Percentiles rank a stretch among this genome's conserved stretches.
Evolutionary conservation across 2,329 filamentous ascomycete genomes (phyloP).

Genomic region (Hymenoscyphus scutula): DNA sequence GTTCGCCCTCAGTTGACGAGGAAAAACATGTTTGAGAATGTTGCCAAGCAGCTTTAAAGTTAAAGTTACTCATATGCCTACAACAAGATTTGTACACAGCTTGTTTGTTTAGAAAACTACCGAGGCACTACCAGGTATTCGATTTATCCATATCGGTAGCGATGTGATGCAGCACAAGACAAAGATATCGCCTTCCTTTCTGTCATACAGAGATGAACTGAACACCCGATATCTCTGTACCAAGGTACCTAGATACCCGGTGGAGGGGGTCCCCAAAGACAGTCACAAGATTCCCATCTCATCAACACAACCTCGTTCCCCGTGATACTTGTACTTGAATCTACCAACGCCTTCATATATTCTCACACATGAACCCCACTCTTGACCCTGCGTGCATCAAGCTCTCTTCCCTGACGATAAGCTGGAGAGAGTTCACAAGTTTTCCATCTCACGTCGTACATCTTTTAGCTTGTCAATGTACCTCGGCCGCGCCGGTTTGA

Average conservation of each 20-base stretch:
- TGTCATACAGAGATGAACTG: neutral
- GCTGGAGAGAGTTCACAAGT: neutral
- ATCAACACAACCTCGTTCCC: neutral
- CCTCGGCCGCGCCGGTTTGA: neutral
- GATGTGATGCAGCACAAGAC: neutral
- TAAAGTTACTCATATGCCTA: too few species aligned
- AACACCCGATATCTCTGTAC: neutral
- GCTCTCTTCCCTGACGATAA: neutral
- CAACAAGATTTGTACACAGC: too few species aligned
- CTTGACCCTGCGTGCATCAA: neutral
- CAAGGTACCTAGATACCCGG: neutral
- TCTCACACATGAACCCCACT: neutral
- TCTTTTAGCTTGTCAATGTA: neutral
- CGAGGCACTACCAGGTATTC: too few species aligned
- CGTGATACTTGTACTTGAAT: too few species aligned
- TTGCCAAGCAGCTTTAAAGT: neutral
- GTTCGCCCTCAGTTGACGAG: neutral
- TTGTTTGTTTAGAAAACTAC: too few species aligned
- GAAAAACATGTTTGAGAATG: neutral
- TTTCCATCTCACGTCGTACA: neutral
- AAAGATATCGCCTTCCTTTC: too few species aligned
- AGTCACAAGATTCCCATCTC: neutral
- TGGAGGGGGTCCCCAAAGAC: neutral
- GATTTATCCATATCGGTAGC: too few species aligned
- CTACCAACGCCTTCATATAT: slow-evolving; percentile 1